Percentiles rank a stretch among this genome's conserved stretches.
These are phyloP conservation scores for Fusarium sp. DNA, from an alignment of 2,329 filamentous ascomycete species.

Conservation along the genomic window DNA sequence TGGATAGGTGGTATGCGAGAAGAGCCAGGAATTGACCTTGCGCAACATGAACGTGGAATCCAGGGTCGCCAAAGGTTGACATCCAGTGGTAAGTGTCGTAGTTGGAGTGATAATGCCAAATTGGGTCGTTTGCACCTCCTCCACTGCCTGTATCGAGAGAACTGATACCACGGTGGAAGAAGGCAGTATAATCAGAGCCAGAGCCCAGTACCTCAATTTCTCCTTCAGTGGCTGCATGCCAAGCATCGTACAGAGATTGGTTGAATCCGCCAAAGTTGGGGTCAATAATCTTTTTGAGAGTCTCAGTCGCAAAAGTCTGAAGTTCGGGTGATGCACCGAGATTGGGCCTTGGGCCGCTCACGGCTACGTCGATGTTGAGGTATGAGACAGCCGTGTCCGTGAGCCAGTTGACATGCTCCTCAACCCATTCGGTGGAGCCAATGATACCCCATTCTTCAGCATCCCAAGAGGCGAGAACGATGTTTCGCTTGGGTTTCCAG, in stretches of 20 bases:
- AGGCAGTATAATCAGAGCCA: conserved; percentile 78
- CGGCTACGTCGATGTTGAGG: conserved; percentile 83
- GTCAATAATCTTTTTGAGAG: conserved; percentile 70
- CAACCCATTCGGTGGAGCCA: conserved; percentile 89
- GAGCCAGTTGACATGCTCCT: conserved; percentile 85
- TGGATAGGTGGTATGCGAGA: conserved; percentile 57
- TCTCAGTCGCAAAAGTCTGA: conserved; percentile 74
- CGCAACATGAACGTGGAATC: conserved; percentile 72
- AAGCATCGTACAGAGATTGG: conserved; percentile 58
- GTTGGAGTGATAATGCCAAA: conserved; percentile 87
- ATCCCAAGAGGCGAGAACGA: conserved; percentile 79
- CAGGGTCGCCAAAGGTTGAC: conserved; percentile 80
- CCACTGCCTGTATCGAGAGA: conserved; percentile 70
- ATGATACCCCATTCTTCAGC: conserved; percentile 85
- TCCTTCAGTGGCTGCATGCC: conserved; percentile 55
- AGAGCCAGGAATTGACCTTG: conserved; percentile 64
- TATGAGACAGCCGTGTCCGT: conserved; percentile 80
- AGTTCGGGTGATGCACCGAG: conserved; percentile 76
- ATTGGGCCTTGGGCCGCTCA: conserved; percentile 69
- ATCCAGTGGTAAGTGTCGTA: conserved; percentile 91
- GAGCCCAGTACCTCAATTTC: conserved; percentile 70
- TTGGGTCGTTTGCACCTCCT: conserved; percentile 61
- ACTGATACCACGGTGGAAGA: conserved; percentile 69
- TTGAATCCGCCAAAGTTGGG: conserved; percentile 70
- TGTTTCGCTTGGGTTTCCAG: conserved; percentile 84